phyloP scores from a whole-genome alignment of 2,329 filamentous ascomycete species.

The Cladosporium sphaerospermum region DNA sequence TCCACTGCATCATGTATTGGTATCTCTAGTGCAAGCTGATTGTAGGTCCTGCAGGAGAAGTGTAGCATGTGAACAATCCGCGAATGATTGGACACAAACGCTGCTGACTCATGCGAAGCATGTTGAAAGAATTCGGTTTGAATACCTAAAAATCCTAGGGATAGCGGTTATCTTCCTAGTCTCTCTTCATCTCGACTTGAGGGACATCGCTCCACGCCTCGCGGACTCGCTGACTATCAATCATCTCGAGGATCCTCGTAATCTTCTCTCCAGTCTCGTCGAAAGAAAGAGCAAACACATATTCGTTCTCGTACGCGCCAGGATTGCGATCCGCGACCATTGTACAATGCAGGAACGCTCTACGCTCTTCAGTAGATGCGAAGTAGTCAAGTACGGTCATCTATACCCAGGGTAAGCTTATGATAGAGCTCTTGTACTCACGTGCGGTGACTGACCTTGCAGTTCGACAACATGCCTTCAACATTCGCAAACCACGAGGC shows the following conservation, averaged over 20 bases:
- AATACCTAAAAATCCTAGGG: no score
- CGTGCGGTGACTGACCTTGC: not conserved
- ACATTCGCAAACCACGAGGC: not conserved
- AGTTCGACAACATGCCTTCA: not conserved
- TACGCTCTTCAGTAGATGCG: not conserved
- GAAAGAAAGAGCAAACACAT: slow-evolving; percentile 10
- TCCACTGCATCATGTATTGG: no score
- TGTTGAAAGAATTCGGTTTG: no score
- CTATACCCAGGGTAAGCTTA: not conserved
- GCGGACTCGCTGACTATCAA: slow-evolving; percentile 1
- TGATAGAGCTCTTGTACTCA: not conserved
- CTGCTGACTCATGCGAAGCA: no score
- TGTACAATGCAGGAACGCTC: slow-evolving; percentile 1
- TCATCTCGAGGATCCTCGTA: slow-evolving; percentile 6
- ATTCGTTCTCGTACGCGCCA: slow-evolving; percentile 1
- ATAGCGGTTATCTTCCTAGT: not conserved
- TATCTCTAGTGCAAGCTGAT: no score
- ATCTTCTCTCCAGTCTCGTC: slow-evolving; percentile 2
- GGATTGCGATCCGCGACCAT: not conserved
- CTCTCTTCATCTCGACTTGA: not conserved
- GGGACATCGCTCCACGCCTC: not conserved
- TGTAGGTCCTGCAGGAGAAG: no score
- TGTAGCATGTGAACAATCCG: no score
- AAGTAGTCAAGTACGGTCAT: slow-evolving; percentile 4
- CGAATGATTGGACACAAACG: no score